Evolutionary conservation across 1,284 basidiomycete genomes (phyloP), one percentile per base, ranked within the genome.

Genomic region (Moesziomyces aphidis): DNA sequence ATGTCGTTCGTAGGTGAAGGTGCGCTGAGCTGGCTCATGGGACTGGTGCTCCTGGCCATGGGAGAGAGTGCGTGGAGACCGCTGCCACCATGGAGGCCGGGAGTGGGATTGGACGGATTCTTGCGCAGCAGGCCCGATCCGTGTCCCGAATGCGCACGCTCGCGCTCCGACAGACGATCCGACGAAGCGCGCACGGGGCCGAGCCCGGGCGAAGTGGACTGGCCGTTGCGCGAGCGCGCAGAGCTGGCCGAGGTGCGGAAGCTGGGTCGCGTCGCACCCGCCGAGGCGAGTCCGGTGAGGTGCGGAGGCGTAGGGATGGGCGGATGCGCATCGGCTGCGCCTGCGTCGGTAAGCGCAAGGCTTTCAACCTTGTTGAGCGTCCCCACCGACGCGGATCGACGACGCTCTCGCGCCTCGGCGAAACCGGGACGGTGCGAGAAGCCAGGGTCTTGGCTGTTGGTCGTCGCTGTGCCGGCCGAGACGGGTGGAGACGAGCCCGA

Each of bases 81-180:
- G 39, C 61, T 65, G 22, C 73, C 73, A 31, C 73, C 73, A 44
- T 75, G 64, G 22, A 75, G 68, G 28, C 74, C 78, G 9, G 80
- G 75, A 43, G 62, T 64, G n/a, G 80, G 80, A 39, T 81, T 81
- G 45, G 74, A 77, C 11, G 80, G 78, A 50, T 82, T 82, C 66
- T 82, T 82, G 28, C 70, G 68, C 54, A 82, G 69, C 54, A 73
- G 49, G 9, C 69, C 77, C 21, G 70, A 73, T 15, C 78, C 76
- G 34, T 67, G 64, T 17, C 73, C 73, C 26, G 73, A 72, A 19
- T 64, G 47, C 15, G 61, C 53, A 53, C 79, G 50, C 28, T 78
- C 78, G 19, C 78, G 68, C 55, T 69, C 67, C 23, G 75, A 77
- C 15, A 75, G 47, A 26, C 75, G 73, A 55, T 79, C 79, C 9